Percentiles rank a stretch among this genome's conserved stretches.
Conservation (phyloP, 352 stramenopile species). For the Globisporangium heterothallicum region DNA sequence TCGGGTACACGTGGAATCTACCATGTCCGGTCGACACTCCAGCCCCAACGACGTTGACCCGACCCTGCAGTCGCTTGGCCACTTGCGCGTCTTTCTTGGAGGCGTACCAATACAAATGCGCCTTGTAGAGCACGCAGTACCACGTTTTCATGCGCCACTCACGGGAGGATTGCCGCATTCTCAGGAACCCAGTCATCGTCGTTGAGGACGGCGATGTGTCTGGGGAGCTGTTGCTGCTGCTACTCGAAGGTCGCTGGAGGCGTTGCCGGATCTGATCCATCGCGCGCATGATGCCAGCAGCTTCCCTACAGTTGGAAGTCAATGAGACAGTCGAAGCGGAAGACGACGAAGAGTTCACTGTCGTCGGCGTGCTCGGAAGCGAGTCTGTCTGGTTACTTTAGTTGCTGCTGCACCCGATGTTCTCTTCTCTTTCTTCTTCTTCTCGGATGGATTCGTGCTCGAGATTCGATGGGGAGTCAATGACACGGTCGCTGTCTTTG, state of each 20-base stretch:
- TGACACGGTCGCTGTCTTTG: too few species aligned
- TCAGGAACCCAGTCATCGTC: conserved; percentile 23
- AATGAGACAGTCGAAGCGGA: background rate
- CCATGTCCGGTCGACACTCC: conserved; percentile 14
- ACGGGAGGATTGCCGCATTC: conserved; percentile 21
- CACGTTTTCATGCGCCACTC: conserved; percentile 43
- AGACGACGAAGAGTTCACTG: too few species aligned
- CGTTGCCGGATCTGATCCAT: conserved; percentile 15
- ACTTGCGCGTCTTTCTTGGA: conserved; percentile 24
- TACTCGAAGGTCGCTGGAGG: conserved; percentile 13
- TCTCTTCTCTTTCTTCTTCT: too few species aligned
- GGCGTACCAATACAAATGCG: conserved; percentile 24
- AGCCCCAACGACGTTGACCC: conserved; percentile 15
- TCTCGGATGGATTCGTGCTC: too few species aligned
- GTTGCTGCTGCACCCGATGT: too few species aligned
- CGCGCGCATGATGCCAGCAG: conserved; percentile 2
- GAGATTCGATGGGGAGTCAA: too few species aligned
- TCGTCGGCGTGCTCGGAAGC: too few species aligned
- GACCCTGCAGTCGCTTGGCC: conserved; percentile 14
- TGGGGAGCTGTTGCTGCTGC: conserved; percentile 19
- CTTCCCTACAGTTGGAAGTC: background rate
- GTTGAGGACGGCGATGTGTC: background rate
- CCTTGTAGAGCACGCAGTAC: conserved; percentile 28
- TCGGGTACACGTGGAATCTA: conserved; percentile 21
- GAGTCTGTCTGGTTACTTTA: too few species aligned